Percentiles rank a stretch among this genome's conserved stretches.
phyloP scores from a whole-genome alignment of 2,329 filamentous ascomycete species.

The Westerdykella ornata region DNA sequence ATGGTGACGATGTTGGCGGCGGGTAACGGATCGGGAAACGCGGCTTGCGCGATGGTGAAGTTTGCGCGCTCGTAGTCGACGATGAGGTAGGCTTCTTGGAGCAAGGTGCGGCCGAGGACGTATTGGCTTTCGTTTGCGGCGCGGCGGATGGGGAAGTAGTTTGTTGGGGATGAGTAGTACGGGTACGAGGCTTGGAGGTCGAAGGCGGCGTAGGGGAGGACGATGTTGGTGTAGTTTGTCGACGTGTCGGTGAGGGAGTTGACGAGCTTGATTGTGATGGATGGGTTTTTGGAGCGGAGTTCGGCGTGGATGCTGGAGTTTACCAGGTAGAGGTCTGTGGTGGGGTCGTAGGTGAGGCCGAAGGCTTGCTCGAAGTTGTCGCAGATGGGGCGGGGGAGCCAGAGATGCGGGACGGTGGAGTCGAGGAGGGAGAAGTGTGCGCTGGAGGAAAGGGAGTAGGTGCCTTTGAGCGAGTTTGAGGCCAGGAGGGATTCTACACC shows the following conservation, averaged over 20 bases:
- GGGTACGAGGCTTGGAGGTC: slow-evolving; percentile 45
- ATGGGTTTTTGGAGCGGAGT: slow-evolving; percentile 29
- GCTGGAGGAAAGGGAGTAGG: slow-evolving; percentile 27
- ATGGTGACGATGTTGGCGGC: slow-evolving; percentile 27
- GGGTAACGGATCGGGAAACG: slow-evolving; percentile 26
- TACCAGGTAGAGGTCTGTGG: slow-evolving; percentile 35
- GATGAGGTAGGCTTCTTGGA: slow-evolving; percentile 57
- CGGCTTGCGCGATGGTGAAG: slow-evolving; percentile 42
- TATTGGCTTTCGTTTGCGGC: slow-evolving; percentile 50
- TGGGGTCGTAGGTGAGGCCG: slow-evolving; percentile 34
- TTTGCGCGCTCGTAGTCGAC: slow-evolving; percentile 44
- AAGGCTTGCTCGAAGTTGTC: slow-evolving; percentile 37
- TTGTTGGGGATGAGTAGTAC: slow-evolving; percentile 55
- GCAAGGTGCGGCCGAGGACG: slow-evolving; percentile 58
- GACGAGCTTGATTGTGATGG: slow-evolving; percentile 34
- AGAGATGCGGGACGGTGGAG: slow-evolving; percentile 38
- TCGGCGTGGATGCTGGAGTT: slow-evolving; percentile 34
- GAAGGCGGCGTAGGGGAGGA: slow-evolving; percentile 45
- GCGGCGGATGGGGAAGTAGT: slow-evolving; percentile 60
- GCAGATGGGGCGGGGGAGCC: slow-evolving; percentile 38
- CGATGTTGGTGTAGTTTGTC: slow-evolving; percentile 38
- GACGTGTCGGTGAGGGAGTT: slow-evolving; percentile 27
- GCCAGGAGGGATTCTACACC: slow-evolving; percentile 30
- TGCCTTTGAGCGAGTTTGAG: slow-evolving; percentile 28
- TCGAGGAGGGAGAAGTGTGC: slow-evolving; percentile 36